These are phyloP conservation scores for Fagopyrum tataricum DNA, from an alignment of 148 eudicot species.

Conservation along the genomic window DNA sequence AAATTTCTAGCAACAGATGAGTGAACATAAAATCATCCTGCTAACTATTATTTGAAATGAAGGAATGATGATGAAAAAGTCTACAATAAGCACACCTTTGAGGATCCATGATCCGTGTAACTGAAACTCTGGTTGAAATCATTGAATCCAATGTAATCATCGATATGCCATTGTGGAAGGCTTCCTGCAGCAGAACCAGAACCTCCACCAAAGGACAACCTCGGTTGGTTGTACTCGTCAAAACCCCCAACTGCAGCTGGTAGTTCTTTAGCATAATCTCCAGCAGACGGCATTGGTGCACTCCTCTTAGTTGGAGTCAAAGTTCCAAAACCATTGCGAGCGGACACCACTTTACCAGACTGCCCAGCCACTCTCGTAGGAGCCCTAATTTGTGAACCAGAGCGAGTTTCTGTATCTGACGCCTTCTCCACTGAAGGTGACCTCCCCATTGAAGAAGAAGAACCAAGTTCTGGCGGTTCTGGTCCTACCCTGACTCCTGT, in stretches of 20 bases:
- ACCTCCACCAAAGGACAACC: conserved; percentile 44
- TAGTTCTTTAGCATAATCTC: conserved; percentile 32
- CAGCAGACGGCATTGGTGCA: conserved; percentile 25
- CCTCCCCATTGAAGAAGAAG: conserved; percentile 48
- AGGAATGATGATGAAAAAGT: background rate
- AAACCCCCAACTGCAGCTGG: conserved; percentile 36
- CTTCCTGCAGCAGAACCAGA: conserved; percentile 44
- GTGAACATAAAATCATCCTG: background rate
- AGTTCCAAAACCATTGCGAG: conserved; percentile 30
- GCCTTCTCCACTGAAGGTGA: conserved; percentile 39
- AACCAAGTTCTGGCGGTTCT: conserved; percentile 42
- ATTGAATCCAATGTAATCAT: conserved; percentile 55
- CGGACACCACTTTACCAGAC: conserved; percentile 24
- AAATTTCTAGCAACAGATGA: background rate
- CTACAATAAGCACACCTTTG: conserved; percentile 47
- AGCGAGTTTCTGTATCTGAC: conserved; percentile 30
- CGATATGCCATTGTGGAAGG: conserved; percentile 59
- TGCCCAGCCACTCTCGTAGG: conserved; percentile 31
- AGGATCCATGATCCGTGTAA: conserved; percentile 46
- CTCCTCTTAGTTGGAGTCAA: conserved; percentile 32
- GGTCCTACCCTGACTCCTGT: conserved; percentile 90
- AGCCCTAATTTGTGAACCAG: conserved; percentile 24
- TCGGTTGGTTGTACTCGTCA: conserved; percentile 37
- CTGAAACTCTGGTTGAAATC: conserved; percentile 49
- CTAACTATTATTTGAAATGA: background rate